A percentile compares a stretch with the other conserved stretches of the same genome.
Conservation (phyloP, 345 rosid species). For the Viola odorata region DNA sequence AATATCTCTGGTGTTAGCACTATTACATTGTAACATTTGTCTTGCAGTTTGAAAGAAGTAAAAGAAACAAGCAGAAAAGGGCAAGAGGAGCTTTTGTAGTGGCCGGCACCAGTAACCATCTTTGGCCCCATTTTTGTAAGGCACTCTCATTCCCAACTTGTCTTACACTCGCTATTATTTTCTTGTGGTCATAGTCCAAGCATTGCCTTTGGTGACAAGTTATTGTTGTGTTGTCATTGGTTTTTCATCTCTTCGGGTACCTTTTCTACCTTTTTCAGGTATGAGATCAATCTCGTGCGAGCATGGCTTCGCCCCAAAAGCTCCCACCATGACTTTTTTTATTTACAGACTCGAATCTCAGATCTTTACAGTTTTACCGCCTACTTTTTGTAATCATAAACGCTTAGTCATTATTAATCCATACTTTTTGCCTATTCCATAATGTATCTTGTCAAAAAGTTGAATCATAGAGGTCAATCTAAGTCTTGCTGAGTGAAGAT, state of each 20-base stretch:
- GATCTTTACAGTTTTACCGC: no score
- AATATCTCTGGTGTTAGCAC: no score
- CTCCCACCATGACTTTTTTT: no score
- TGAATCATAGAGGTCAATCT: background rate
- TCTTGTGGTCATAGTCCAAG: background rate
- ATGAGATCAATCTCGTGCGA: no score
- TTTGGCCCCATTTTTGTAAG: no score
- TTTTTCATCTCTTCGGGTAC: no score
- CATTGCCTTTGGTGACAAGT: background rate
- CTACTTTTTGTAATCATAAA: no score
- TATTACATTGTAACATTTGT: background rate
- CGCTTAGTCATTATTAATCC: slow-evolving; percentile 3
- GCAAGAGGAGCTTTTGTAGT: slow-evolving; percentile 13
- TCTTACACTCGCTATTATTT: slow-evolving; percentile 8
- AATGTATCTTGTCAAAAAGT: background rate
- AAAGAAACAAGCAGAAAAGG: slow-evolving; percentile 25
- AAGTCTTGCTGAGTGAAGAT: background rate
- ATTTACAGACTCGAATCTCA: no score
- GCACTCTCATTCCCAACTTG: background rate
- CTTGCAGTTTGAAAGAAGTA: background rate
- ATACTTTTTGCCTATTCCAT: background rate
- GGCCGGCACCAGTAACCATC: slow-evolving; percentile 21
- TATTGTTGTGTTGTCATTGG: no score
- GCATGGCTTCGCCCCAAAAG: no score
- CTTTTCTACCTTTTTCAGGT: no score